phyloP scores from a whole-genome alignment of 495 filamentous ascomycete genomes.

The Aspergillus sparsus region DNA sequence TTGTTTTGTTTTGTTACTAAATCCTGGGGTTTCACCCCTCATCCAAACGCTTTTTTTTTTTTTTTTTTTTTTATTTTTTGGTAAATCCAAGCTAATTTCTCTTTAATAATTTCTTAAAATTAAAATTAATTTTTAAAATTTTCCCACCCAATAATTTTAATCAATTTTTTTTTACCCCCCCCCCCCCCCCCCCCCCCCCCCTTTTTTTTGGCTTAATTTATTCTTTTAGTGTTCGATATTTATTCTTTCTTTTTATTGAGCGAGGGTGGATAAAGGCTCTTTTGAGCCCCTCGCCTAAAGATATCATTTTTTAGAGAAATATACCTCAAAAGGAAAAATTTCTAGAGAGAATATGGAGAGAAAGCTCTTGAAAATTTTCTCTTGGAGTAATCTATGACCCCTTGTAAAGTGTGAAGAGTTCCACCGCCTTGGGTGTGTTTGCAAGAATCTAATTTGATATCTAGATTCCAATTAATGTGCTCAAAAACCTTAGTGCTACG shows the following conservation, averaged over 20 bases:
- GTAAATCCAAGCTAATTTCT: too few relatives aligned
- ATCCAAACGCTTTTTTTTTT: too few relatives aligned
- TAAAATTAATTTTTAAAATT: too few relatives aligned
- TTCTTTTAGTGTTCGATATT: too few relatives aligned
- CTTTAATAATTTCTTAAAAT: too few relatives aligned
- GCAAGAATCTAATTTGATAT: slow-evolving; percentile 2
- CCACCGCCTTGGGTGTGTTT: neutral
- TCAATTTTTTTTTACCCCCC: neutral
- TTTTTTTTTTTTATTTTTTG: too few relatives aligned
- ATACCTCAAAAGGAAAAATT: neutral
- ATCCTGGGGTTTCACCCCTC: too few relatives aligned
- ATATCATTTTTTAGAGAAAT: neutral
- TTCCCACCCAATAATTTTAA: neutral
- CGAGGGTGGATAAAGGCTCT: neutral
- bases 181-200: too few relatives aligned
- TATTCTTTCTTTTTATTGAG: too few relatives aligned
- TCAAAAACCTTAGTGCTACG: neutral
- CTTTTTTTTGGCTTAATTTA: neutral
- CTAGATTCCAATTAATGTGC: neutral
- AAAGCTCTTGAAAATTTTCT: neutral
- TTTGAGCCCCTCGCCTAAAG: neutral
- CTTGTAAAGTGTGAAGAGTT: neutral
- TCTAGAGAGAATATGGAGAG: neutral
- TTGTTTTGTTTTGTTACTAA: too few relatives aligned
- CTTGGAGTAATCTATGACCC: neutral